Evolutionary conservation across 257 asterid species (phyloP), one percentile per base, ranked within the genome.

Genomic region (Primulina eburnea): DNA sequence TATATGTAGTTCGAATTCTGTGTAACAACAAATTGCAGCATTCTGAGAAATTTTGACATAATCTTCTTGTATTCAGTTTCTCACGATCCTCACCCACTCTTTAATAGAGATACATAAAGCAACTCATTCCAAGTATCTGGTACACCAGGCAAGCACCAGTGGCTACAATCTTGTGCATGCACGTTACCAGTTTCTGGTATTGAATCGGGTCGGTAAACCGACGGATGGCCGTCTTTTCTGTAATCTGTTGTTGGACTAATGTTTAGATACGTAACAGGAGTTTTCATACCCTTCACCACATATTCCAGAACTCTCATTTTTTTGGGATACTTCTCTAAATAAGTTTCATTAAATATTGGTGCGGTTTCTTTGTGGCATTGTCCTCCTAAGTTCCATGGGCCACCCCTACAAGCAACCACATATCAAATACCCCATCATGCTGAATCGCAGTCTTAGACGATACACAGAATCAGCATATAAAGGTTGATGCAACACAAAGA

Each of bases 111-210:
- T n/a, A 71, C 94, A 4, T 90, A 93, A 3, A 93, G 86, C 80
- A 93, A 75, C 83, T 92, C 89, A 21, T 92, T 92, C 98, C 98
- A 92, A 8, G 92, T 90, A 76, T 92, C 98, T 0, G 97, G 99
- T 63, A 93, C 95, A 5, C 97, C 98, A 0, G 98, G 98, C 79
- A 93, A 72, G 78, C 99, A 93, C 99, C 99, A 93, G 43, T 93
- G 99, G 63, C 99, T 93, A 80, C 99, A 92, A 74, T 92, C 98
- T 73, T 92, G 96, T 3, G 86, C 75, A 8, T 85, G 93, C 20
- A 79, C 77, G 8, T 65, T 81, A 6, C 71, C 71, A 6, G 60
- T 68, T 76, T 71, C 84, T 55, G 82, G 77, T 65, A 80, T 82
- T 0, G 81, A 86, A 64, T 73, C 85, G 28, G 78, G 89, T 66